Evolutionary conservation across 805 yeast species (phyloP), one percentile per base, ranked within the genome.

Genomic region (Yueomyces sp.): DNA sequence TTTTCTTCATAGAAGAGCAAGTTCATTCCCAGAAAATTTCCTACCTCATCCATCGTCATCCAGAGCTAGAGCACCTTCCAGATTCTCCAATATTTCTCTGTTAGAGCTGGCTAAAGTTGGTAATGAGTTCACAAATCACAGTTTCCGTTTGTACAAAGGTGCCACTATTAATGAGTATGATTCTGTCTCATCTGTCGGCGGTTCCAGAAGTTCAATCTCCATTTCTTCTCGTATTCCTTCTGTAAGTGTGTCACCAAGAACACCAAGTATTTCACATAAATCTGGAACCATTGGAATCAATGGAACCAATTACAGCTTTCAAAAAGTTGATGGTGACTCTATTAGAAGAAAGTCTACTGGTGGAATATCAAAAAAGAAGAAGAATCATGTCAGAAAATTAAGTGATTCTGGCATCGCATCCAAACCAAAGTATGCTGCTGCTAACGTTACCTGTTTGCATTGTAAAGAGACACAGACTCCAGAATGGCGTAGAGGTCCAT

Each of bases 401-500:
- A 30, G 33, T 30, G 33, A 30, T 30, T 30, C 9, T 30, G 6
- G 9, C 6, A 30, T 40, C 37, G 40, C 34, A 41, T 44, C 28
- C 27, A 43, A 36, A 46, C 39, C 28, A 45, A 49, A 11, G 9
- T 30, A 6, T 6, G 6, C 33, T 6, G 9, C 6, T 34, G 6
- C 5, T 34, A 11, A 11, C 5, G n/a, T 11, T 34, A 19, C n/a
- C 5, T 82, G 90, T 53, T 55, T 65, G 34, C 95, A 86, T 52
- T 87, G 96, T 64, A 79, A 80, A 0, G 75, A 80, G 2, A 68
- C 68, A 30, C 77, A 76, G 40, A 85, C 95, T 0, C 96, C 96
- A 0, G 96, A 88, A 60, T 88, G 96, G 96, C 72, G 96, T 56
- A 69, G 82, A 47, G 96, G 96, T 0, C 96, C 96, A 1, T 74